These are phyloP conservation scores for Hamamelis virginiana DNA, from an alignment of 164 flowering plant genomes.

Conservation along the genomic window DNA sequence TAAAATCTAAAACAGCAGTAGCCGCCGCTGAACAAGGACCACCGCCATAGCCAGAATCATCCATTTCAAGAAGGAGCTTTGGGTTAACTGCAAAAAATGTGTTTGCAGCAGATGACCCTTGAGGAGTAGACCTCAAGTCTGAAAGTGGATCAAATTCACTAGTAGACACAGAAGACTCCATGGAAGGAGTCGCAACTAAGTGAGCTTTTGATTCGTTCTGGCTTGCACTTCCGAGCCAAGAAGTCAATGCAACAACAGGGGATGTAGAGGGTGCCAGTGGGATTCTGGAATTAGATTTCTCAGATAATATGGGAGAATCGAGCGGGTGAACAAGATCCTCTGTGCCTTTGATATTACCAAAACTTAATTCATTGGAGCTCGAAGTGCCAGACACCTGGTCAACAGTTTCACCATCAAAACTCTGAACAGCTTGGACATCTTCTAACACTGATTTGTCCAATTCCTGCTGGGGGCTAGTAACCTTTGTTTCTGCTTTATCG, in stretches of 20 bases:
- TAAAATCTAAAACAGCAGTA: slow-evolving; percentile 87
- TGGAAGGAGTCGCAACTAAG: slow-evolving; percentile 48
- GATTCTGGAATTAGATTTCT: slow-evolving; percentile 57
- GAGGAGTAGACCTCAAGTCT: slow-evolving; percentile 58
- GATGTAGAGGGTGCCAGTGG: slow-evolving; percentile 51
- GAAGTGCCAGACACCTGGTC: slow-evolving; percentile 55
- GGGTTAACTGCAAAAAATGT: slow-evolving; percentile 55
- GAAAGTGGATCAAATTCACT: slow-evolving; percentile 58
- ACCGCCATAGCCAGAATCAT: slow-evolving; percentile 93
- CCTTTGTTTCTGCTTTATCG: slow-evolving; percentile 33
- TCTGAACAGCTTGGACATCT: slow-evolving; percentile 31
- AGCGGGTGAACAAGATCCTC: slow-evolving; percentile 30
- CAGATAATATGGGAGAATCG: slow-evolving; percentile 74
- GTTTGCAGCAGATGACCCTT: slow-evolving; percentile 46
- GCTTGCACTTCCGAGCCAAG: slow-evolving; percentile 73
- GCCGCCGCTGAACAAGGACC: slow-evolving; percentile 98
- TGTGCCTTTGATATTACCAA: slow-evolving; percentile 31
- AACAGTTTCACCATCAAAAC: slow-evolving; percentile 42
- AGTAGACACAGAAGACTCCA: slow-evolving; percentile 59
- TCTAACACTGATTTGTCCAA: slow-evolving; percentile 27
- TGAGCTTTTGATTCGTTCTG: slow-evolving; percentile 47
- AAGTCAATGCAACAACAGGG: slow-evolving; percentile 70
- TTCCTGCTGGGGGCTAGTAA: slow-evolving; percentile 25
- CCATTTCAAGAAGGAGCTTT: slow-evolving; percentile 75
- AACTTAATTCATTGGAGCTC: slow-evolving; percentile 36